Conservation (phyloP, 169 alveolate species). For the Babesia caballi region DNA sequence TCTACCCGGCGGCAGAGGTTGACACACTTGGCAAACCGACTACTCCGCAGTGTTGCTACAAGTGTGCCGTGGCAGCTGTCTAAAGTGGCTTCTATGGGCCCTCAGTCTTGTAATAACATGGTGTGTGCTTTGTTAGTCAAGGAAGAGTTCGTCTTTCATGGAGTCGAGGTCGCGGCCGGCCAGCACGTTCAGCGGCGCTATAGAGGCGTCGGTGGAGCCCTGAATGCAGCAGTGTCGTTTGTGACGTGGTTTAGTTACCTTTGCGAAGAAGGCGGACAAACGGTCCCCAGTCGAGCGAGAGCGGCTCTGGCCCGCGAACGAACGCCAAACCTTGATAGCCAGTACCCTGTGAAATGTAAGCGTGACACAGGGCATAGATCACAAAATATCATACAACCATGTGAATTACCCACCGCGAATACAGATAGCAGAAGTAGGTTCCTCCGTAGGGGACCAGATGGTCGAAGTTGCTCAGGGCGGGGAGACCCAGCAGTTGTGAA, state of each 20-base stretch:
- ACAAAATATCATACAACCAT: background rate
- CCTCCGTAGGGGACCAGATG: slow-evolving; percentile 77
- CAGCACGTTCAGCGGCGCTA: slow-evolving; percentile 37
- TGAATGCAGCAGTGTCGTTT: background rate
- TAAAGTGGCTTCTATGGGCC: too few species aligned
- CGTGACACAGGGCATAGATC: background rate
- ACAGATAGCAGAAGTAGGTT: slow-evolving; percentile 71
- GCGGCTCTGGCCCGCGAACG: slow-evolving; percentile 13
- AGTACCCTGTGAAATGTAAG: slow-evolving; percentile 25
- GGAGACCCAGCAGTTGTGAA: slow-evolving; percentile 30
- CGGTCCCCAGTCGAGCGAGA: slow-evolving; percentile 29
- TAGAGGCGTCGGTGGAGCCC: slow-evolving; percentile 62
- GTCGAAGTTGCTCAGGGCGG: slow-evolving; percentile 69
- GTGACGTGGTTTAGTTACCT: slow-evolving; percentile 10
- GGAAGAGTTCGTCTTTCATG: slow-evolving; percentile 25
- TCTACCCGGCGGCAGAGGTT: too few species aligned
- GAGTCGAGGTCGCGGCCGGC: slow-evolving; percentile 34
- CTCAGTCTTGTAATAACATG: too few species aligned
- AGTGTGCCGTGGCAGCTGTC: too few species aligned
- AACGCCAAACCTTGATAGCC: slow-evolving; percentile 56
- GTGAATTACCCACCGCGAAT: slow-evolving; percentile 55
- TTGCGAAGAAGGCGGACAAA: slow-evolving; percentile 29
- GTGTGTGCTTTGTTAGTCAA: background rate
- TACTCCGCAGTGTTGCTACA: too few species aligned
- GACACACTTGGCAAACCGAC: too few species aligned